Percentiles rank a stretch among this genome's conserved stretches.
Evolutionary conservation across 1,139 yeast genomes (phyloP).

Genomic region (Kodamaea fungicola): DNA sequence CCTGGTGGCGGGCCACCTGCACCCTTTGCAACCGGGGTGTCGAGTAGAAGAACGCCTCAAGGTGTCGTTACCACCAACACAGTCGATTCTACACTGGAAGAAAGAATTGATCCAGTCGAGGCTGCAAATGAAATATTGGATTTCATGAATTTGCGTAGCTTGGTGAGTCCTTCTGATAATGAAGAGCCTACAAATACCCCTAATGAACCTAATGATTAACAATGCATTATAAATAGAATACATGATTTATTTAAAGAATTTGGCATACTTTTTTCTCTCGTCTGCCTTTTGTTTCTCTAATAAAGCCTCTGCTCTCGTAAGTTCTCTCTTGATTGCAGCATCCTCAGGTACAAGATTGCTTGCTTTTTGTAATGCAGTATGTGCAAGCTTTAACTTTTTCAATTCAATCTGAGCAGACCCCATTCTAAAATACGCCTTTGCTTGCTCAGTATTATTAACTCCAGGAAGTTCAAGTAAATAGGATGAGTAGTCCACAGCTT

Average conservation of each 20-base stretch:
- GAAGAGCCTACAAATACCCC: slow-evolving; percentile 1
- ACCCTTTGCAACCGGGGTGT: slow-evolving; percentile 47
- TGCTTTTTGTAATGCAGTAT: slow-evolving; percentile 45
- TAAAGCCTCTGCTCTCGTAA: slow-evolving; percentile 34
- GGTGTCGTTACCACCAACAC: slow-evolving; percentile 43
- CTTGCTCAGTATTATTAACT: slow-evolving; percentile 39
- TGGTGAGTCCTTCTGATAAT: slow-evolving; percentile 11
- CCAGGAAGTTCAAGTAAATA: slow-evolving; percentile 52
- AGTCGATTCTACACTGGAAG: slow-evolving; percentile 4
- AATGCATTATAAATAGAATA: neutral
- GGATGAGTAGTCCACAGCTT: slow-evolving; percentile 50
- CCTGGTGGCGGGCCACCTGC: slow-evolving; percentile 11
- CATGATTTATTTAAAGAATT: slow-evolving; percentile 40
- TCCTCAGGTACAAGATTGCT: slow-evolving; percentile 46
- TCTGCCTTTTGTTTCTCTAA: slow-evolving; percentile 42
- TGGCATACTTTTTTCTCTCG: slow-evolving; percentile 54
- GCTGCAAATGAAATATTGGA: slow-evolving; percentile 20
- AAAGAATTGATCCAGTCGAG: slow-evolving; percentile 1
- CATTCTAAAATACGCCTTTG: slow-evolving; percentile 61
- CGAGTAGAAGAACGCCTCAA: slow-evolving; percentile 46
- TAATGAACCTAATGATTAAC: slow-evolving; percentile 1
- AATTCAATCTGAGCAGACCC: slow-evolving; percentile 48
- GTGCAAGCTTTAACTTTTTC: slow-evolving; percentile 49
- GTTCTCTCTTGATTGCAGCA: slow-evolving; percentile 42
- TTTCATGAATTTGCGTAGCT: slow-evolving; percentile 24